Evolutionary conservation across 768 basidiomycete species (phyloP).

Genomic region (Filobasidium floriforme): DNA sequence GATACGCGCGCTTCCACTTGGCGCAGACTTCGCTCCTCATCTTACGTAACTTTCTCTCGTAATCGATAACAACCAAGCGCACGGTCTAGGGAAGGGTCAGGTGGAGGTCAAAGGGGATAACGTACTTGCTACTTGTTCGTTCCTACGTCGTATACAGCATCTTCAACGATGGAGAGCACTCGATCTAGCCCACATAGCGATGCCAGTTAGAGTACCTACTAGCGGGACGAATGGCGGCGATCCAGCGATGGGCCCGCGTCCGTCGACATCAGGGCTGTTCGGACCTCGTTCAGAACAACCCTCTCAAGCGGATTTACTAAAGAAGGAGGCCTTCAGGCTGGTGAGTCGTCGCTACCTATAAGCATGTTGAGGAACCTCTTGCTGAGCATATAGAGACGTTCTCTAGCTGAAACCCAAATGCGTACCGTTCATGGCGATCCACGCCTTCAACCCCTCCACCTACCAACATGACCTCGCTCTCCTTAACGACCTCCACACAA

Average conservation of each 20-base stretch:
- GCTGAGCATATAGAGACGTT: too few species aligned
- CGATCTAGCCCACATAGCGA: too few species aligned
- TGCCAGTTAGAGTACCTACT: too few species aligned
- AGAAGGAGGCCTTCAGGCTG: slow-evolving; percentile 5
- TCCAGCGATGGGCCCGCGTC: neutral
- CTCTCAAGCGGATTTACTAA: neutral
- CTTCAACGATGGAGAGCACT: too few species aligned
- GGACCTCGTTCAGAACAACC: neutral
- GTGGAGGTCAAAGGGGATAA: slow-evolving; percentile 1
- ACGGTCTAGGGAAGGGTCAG: too few species aligned
- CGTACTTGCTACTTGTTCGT: too few species aligned
- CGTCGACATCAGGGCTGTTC: neutral
- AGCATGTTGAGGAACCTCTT: too few species aligned
- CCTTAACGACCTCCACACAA: slow-evolving; percentile 53
- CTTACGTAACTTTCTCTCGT: neutral
- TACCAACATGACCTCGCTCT: slow-evolving; percentile 51
- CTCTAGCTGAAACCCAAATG: slow-evolving; percentile 59
- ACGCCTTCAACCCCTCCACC: slow-evolving; percentile 56
- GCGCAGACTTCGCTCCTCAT: neutral
- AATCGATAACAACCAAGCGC: neutral
- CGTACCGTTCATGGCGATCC: slow-evolving; percentile 68
- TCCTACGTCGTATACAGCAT: too few species aligned
- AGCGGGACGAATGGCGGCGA: too few species aligned
- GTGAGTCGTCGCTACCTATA: neutral
- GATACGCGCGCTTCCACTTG: too few species aligned